Percentiles rank a stretch among this genome's conserved stretches.
These are phyloP conservation scores for Gillenia trifoliata DNA, from an alignment of 306 rosid species.

Conservation along the genomic window DNA sequence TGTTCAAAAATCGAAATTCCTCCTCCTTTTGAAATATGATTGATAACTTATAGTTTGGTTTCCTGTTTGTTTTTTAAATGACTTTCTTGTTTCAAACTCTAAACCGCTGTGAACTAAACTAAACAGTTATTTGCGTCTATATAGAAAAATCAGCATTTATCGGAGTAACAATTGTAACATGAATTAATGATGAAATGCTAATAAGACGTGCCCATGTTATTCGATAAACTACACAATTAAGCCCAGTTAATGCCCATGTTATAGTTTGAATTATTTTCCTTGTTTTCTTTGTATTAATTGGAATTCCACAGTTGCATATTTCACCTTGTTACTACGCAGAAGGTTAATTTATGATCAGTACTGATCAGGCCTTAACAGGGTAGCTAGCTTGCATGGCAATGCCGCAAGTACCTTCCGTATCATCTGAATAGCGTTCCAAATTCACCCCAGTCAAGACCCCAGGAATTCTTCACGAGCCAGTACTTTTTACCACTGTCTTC, in stretches of 20 bases:
- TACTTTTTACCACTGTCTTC: conserved; percentile 35
- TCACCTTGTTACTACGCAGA: conserved; percentile 11
- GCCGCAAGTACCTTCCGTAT: conserved; percentile 56
- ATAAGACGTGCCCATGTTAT: neutral
- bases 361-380: conserved; percentile 37
- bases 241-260: too few relatives aligned
- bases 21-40: neutral
- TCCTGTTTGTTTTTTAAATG: neutral
- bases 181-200: neutral
- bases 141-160: neutral
- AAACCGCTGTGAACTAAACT: neutral
- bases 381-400: too few relatives aligned
- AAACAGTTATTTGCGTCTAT: neutral
- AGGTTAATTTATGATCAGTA: conserved; percentile 1
- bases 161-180: neutral
- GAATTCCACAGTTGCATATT: conserved; percentile 11
- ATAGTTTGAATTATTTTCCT: conserved; percentile 4
- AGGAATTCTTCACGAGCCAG: conserved; percentile 76
- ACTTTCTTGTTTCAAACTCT: too few relatives aligned
- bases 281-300: conserved; percentile 12
- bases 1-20: too few relatives aligned
- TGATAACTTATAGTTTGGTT: neutral
- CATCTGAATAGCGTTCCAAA: conserved; percentile 36
- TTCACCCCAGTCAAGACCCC: conserved; percentile 72
- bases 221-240: too few relatives aligned